Evolutionary conservation across 176 grass and related monocot species (phyloP), one percentile per base, ranked within the genome.

Genomic region (Luzula sylvatica): DNA sequence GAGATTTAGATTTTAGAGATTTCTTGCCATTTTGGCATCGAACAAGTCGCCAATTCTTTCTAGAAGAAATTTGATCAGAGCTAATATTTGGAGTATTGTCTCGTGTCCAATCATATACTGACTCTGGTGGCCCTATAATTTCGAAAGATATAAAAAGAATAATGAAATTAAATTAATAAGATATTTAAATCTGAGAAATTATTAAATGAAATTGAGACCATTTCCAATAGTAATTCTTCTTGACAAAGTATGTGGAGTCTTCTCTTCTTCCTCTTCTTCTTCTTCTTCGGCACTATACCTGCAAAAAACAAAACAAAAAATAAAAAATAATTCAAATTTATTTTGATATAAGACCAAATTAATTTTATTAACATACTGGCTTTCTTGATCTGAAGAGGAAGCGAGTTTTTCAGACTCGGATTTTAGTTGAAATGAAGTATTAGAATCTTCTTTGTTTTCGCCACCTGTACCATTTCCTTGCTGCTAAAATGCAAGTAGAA

Each of bases 151-250:
- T 26, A 15, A 56, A 42, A 46, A 78, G 18, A 53, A 2, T 20
- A 38, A 58, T 7, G 20, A 28, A 27, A 65, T 45, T 75, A 74
- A 51, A 68, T 19, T 13, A 69, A 35, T 38, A 52, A 45, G 53
- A 46, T 38, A 23, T 55, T 60, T 58, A 54, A 12, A 26, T 29
- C 3, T 38, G 52, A 71, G 56, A 70, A 30, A 45, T 42, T 60
- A 62, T 7, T 35, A 15, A 15, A 46, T 13, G 28, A 48, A 30
- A 26, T 29, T 47, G 3, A 35, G 48, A 96, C 90, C 90, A 74
- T 96, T 96, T 83, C 90, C 84, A 26, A 96, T 89, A 27, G 90
- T 96, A 35, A 80, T 96, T 86, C 90, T 82, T 49, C 84, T 78
- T 52, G 82, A 7, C 45, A 96, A 70, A 64, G 81, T 46, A 43